Conservation (phyloP, 768 basidiomycete species). For the Exidia glandulosa region DNA sequence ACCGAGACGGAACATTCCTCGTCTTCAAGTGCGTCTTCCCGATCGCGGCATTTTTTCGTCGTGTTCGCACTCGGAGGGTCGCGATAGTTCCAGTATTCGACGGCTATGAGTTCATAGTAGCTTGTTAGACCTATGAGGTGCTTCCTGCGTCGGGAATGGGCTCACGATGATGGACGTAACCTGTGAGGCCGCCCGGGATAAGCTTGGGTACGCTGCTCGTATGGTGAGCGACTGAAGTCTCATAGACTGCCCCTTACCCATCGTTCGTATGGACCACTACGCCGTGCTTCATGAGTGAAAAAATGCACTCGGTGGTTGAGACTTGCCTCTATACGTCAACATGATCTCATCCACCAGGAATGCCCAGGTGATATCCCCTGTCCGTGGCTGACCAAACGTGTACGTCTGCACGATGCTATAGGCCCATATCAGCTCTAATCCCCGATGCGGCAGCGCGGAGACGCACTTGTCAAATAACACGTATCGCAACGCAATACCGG, state of each 20-base stretch:
- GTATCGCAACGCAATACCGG: neutral
- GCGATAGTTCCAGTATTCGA: neutral
- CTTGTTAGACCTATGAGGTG: no score
- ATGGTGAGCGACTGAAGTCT: neutral
- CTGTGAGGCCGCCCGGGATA: neutral
- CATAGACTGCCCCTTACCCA: neutral
- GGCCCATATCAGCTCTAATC: neutral
- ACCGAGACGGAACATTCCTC: neutral
- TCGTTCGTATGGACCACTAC: neutral
- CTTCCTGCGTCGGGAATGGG: no score
- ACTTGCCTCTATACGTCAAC: neutral
- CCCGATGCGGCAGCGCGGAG: neutral
- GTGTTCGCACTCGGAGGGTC: neutral
- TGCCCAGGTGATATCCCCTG: neutral
- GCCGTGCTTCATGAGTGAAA: neutral
- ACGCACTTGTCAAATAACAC: neutral
- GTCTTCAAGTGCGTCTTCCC: neutral
- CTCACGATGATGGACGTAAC: neutral
- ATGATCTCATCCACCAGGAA: neutral
- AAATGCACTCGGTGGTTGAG: no score
- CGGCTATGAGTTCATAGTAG: no score
- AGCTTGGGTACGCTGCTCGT: neutral
- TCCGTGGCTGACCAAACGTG: neutral
- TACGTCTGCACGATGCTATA: neutral
- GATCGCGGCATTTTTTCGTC: neutral